Evolutionary conservation across 495 filamentous ascomycete species (phyloP), one percentile per base, ranked within the genome.

Genomic region (Xylaria cubensis): DNA sequence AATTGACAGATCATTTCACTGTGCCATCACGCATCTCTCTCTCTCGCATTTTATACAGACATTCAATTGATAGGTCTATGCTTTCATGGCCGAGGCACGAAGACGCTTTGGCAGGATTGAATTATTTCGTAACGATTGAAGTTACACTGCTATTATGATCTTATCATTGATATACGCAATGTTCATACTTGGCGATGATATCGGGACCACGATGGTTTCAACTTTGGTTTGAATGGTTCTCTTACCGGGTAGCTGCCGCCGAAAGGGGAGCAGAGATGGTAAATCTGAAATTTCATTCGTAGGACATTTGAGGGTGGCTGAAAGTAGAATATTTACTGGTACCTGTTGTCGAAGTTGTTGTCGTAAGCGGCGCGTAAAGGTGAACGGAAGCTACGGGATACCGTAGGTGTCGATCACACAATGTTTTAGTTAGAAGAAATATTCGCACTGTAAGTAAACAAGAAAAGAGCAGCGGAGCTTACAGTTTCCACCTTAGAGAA

Each of bases 281-380:
- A 12, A 8, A 8, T 8, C 36, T 53, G 9, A 6, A 10, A 26
- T 53, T 10, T 26, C 21, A 53, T 53, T 53, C 21, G 50, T 53
- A 10, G n/a, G 21, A 24, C n/a, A 24, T 24, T 29, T 29, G 21
- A 55, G 5, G n/a, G 12, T 51, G 50, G 50, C 6, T 51, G n/a
- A 51, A 51, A 24, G 19, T 51, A 0, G 9, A 51, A 51, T 51
- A 9, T 19, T 51, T 0, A 24, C n/a, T n/a, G 24, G 24, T 51
- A 9, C 46, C 17, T n/a, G 1, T 19, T 48, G 7, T 6, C 7
- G 34, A 4, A 34, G 4, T 4, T 48, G 17, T 19, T 34, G 32
- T 59, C 19, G 58, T 39, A 39, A 36, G 34, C 34, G 58, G 32
- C 61, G 36, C 61, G 61, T 64, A 64, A 44, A 26, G 12, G n/a